A percentile compares a stretch with the other conserved stretches of the same genome.
phyloP scores from a whole-genome alignment of 2,329 filamentous ascomycete genomes.

The Polychaeton citri region DNA sequence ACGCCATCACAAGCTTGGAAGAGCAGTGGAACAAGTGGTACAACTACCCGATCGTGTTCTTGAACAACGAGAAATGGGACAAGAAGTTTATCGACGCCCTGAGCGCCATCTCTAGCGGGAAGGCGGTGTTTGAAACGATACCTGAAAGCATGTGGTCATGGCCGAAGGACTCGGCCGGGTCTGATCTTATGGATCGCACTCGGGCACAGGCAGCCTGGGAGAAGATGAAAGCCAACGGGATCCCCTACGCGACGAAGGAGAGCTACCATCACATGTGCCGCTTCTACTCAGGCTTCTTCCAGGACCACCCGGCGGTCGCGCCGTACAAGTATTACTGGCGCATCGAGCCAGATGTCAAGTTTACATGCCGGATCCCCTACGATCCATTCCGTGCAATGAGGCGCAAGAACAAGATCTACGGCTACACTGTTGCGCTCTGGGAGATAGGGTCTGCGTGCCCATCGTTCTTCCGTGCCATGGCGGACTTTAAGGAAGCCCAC shows the following conservation, averaged over 20 bases:
- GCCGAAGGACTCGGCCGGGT: constrained; percentile 16
- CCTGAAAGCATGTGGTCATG: constrained; percentile 29
- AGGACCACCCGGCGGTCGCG: constrained; percentile 25
- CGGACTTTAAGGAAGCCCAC: constrained; percentile 33
- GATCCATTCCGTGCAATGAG: constrained; percentile 25
- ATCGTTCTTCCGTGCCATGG: constrained; percentile 34
- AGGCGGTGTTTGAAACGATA: constrained; percentile 31
- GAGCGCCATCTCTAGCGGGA: constrained; percentile 18
- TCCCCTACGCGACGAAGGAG: constrained; percentile 6
- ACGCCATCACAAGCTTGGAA: constrained; percentile 30
- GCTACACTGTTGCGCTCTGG: constrained; percentile 41
- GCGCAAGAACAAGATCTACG: constrained; percentile 23
- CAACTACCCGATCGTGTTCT: constrained; percentile 34
- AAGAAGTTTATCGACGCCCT: constrained; percentile 21
- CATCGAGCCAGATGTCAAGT: constrained; percentile 46
- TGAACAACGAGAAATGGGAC: constrained; percentile 34
- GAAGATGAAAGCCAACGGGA: constrained; percentile 2
- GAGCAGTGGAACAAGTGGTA: constrained; percentile 35
- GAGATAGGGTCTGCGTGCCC: constrained; percentile 32
- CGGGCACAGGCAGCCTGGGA: neutral
- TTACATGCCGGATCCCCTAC: constrained; percentile 35
- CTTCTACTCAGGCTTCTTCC: constrained; percentile 28
- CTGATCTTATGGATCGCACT: neutral
- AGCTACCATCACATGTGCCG: constrained; percentile 28
- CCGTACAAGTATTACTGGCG: constrained; percentile 48